These are phyloP conservation scores for Termitomyces sp. DNA, from an alignment of 768 basidiomycete genomes.

Conservation along the genomic window DNA sequence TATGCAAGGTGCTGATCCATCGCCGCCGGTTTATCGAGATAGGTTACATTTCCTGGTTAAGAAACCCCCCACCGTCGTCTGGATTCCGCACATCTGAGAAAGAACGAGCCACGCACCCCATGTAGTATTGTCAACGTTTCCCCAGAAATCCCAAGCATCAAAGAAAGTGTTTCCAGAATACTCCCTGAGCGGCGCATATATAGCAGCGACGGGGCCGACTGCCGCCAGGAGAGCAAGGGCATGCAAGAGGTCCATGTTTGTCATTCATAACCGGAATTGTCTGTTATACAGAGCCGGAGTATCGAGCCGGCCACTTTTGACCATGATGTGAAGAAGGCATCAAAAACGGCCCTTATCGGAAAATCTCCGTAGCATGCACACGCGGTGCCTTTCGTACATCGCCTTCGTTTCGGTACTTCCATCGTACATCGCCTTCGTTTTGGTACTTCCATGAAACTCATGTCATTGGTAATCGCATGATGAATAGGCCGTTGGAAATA, in stretches of 20 bases:
- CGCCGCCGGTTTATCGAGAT: constrained; percentile 35
- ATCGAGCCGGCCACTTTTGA: neutral
- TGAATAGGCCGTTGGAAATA: neutral
- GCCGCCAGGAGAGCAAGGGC: neutral
- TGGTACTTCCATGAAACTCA: neutral
- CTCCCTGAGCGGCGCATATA: neutral
- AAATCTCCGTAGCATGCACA: neutral
- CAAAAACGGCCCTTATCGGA: neutral
- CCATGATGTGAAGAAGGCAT: neutral
- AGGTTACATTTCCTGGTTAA: constrained; percentile 37
- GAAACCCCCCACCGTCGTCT: neutral
- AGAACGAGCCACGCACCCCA: neutral
- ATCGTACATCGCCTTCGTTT: too few relatives aligned
- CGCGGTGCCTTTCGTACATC: neutral
- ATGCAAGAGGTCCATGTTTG: neutral
- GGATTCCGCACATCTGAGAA: neutral
- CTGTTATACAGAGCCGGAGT: neutral
- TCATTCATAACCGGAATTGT: neutral
- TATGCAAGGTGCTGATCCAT: constrained; percentile 39
- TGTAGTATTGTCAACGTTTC: constrained; percentile 3
- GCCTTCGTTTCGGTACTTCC: too few relatives aligned
- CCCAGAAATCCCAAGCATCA: constrained; percentile 6
- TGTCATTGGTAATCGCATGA: neutral
- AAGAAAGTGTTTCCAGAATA: constrained; percentile 3
- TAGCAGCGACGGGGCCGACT: neutral